A percentile compares a stretch with the other conserved stretches of the same genome.
Evolutionary conservation across 2,329 filamentous ascomycete genomes (phyloP).

Genomic region (Colletotrichum graminicola): DNA sequence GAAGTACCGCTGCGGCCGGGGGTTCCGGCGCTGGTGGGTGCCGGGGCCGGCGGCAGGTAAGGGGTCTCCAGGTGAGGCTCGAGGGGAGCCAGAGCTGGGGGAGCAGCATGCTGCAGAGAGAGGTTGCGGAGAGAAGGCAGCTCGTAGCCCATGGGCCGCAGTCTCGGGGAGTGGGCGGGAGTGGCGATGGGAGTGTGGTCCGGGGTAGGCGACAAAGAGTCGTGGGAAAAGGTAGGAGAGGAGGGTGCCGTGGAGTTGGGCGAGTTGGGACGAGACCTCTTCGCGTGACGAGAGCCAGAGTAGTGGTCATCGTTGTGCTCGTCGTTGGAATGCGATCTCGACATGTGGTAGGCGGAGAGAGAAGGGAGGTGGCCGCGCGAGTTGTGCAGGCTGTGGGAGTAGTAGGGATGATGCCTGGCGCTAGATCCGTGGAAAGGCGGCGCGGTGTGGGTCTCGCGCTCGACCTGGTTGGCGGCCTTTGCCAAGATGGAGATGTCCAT

Average conservation of each 20-base stretch:
- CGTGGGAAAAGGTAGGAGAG: constrained; percentile 95
- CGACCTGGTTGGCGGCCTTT: constrained; percentile 71
- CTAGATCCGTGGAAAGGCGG: constrained; percentile 56
- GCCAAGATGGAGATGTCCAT: constrained; percentile 71
- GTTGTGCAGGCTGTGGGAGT: constrained; percentile 60
- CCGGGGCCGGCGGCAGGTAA: constrained; percentile 57
- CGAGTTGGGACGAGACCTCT: constrained; percentile 92
- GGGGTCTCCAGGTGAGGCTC: constrained; percentile 66
- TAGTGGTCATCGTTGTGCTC: constrained; percentile 84
- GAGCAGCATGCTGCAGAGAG: constrained; percentile 65
- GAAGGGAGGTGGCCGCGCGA: constrained; percentile 77
- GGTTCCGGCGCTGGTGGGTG: constrained; percentile 63
- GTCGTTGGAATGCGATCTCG: constrained; percentile 85
- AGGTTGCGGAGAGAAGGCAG: constrained; percentile 84
- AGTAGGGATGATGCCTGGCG: constrained; percentile 67
- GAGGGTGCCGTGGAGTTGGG: constrained; percentile 96
- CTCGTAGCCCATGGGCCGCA: constrained; percentile 84
- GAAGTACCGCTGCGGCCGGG: constrained; percentile 76
- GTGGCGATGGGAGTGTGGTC: constrained; percentile 99
- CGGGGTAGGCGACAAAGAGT: constrained; percentile 93
- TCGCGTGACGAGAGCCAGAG: constrained; percentile 75
- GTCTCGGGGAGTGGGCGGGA: constrained; percentile 91
- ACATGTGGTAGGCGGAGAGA: constrained; percentile 93
- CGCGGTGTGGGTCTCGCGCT: constrained; percentile 65
- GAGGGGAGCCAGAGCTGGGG: constrained; percentile 69